Percentiles rank a stretch among this genome's conserved stretches.
Conservation (phyloP, 441 rosid genomes). For the Geranium incanum region DNA sequence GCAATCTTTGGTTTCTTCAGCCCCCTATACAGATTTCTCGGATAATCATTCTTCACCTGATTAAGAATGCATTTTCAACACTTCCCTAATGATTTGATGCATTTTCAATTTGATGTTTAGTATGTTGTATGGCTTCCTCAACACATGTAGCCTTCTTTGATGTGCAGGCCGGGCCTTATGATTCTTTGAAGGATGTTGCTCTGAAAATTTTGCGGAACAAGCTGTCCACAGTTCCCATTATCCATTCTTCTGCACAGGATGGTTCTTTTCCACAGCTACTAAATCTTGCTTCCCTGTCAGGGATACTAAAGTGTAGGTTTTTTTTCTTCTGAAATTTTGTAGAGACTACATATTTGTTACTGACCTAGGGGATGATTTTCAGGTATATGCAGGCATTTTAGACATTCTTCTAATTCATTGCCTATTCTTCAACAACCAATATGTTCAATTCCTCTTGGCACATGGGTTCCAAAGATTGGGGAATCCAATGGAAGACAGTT, state of each 20-base stretch:
- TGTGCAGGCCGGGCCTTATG: conserved; percentile 52
- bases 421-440: conserved; percentile 51
- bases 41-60: no score
- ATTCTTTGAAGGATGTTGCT: conserved; percentile 47
- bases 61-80: background rate
- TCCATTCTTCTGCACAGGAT: conserved; percentile 43
- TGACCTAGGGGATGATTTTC: conserved; percentile 24
- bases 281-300: conserved; percentile 57
- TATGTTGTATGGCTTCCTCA: background rate
- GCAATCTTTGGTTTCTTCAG: no score
- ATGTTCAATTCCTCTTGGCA: conserved; percentile 42
- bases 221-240: conserved; percentile 45
- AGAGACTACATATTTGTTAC: conserved; percentile 14
- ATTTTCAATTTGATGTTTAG: no score
- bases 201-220: conserved; percentile 45
- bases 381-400: conserved; percentile 62
- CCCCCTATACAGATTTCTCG: no score
- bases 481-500: conserved; percentile 47
- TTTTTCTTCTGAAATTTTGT: conserved; percentile 20
- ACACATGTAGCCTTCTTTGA: background rate
- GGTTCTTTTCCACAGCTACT: conserved; percentile 56
- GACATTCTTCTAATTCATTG: conserved; percentile 44
- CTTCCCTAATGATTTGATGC: background rate
- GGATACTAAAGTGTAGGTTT: conserved; percentile 50
- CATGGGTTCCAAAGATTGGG: conserved; percentile 59